phyloP scores from a whole-genome alignment of 129 eudicot genomes.

The Artemisia tridentata region DNA sequence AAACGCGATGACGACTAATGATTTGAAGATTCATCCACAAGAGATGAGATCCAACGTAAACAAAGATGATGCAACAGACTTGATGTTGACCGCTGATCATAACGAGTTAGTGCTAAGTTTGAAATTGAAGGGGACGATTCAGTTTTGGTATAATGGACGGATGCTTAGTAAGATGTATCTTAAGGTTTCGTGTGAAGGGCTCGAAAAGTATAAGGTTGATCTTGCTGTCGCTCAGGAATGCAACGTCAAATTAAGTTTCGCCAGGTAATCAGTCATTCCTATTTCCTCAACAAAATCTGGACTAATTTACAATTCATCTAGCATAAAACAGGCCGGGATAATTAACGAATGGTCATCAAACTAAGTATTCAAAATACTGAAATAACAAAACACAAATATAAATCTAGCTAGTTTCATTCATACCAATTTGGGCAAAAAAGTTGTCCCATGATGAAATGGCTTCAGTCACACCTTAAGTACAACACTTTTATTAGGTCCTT shows the following conservation, averaged over 20 bases:
- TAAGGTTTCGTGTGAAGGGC: conserved; percentile 32
- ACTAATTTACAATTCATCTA: too few species aligned
- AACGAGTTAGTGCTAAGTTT: conserved; percentile 22
- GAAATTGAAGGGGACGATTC: conserved; percentile 35
- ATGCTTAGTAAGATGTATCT: conserved; percentile 26
- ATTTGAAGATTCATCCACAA: conserved; percentile 26
- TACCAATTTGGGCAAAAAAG: too few species aligned
- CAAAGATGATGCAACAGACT: conserved; percentile 33
- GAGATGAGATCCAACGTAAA: conserved; percentile 12
- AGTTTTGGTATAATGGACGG: conserved; percentile 23
- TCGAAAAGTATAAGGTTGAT: conserved; percentile 39
- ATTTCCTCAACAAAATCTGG: not conserved
- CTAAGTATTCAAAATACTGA: too few species aligned
- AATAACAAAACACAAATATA: too few species aligned
- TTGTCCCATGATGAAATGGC: too few species aligned
- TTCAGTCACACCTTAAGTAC: too few species aligned
- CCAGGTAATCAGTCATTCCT: conserved; percentile 10
- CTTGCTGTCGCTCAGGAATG: conserved; percentile 33
- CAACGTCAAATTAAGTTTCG: conserved; percentile 30
- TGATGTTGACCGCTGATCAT: conserved; percentile 1
- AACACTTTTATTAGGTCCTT: too few species aligned
- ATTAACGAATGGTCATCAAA: too few species aligned
- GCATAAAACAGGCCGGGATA: too few species aligned
- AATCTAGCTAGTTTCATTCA: too few species aligned
- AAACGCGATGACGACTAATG: conserved; percentile 5